phyloP scores from a whole-genome alignment of 805 yeast species.

The Hanseniaspora vineae region DNA sequence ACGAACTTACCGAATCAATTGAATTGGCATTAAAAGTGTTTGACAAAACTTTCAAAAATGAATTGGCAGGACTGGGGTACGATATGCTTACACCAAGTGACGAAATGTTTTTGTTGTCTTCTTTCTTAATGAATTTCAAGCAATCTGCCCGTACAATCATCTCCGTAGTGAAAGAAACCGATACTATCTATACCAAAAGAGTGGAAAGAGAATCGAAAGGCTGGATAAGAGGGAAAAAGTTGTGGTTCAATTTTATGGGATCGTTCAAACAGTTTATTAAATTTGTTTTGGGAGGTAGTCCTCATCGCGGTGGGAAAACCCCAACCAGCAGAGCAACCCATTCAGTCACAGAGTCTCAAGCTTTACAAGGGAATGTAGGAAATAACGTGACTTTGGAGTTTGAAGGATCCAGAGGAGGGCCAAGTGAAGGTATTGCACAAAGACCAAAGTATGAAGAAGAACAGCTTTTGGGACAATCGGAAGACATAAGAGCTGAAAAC shows the following conservation, averaged over 20 bases:
- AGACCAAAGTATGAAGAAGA: slow-evolving; percentile 19
- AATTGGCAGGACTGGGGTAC: slow-evolving; percentile 20
- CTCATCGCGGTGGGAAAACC: too few species aligned
- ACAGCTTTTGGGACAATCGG: slow-evolving; percentile 15
- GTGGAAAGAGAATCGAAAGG: slow-evolving; percentile 23
- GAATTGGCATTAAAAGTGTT: slow-evolving; percentile 23
- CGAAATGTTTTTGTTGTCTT: slow-evolving; percentile 36
- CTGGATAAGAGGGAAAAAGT: slow-evolving; percentile 22
- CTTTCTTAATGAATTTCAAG: slow-evolving; percentile 35
- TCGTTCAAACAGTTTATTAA: slow-evolving; percentile 22
- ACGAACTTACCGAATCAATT: slow-evolving; percentile 13
- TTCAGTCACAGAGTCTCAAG: slow-evolving; percentile 24
- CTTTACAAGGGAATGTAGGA: slow-evolving; percentile 21
- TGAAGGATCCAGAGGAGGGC: too few species aligned
- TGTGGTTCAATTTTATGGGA: slow-evolving; percentile 33
- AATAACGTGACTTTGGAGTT: slow-evolving; percentile 1
- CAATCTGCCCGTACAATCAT: slow-evolving; percentile 25
- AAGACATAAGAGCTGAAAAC: not conserved
- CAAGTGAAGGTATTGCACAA: slow-evolving; percentile 7
- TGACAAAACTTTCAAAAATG: slow-evolving; percentile 24
- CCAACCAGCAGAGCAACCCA: slow-evolving; percentile 3
- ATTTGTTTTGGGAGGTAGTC: slow-evolving; percentile 23
- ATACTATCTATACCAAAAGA: slow-evolving; percentile 21
- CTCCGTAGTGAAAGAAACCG: slow-evolving; percentile 21
- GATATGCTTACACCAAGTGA: slow-evolving; percentile 32